Percentiles rank a stretch among this genome's conserved stretches.
phyloP scores from a whole-genome alignment of 2,329 filamentous ascomycete species.

The Verticillium albo-atrum region DNA sequence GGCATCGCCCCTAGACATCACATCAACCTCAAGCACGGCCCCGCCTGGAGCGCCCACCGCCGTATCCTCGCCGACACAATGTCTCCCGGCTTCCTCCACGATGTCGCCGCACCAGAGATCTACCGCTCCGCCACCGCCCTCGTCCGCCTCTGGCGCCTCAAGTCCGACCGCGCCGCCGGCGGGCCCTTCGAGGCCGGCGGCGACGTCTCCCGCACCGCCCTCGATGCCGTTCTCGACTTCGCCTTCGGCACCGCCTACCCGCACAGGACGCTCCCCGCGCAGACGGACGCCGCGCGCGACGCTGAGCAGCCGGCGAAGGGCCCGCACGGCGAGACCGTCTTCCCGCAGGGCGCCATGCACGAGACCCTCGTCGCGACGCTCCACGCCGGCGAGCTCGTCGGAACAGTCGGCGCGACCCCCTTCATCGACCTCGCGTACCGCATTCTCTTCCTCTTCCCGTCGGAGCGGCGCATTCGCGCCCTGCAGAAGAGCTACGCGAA shows the following conservation, averaged over 20 bases:
- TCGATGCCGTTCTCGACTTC: slow-evolving; percentile 26
- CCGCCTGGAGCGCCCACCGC: slow-evolving; percentile 24
- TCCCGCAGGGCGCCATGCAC: neutral
- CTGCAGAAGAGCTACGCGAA: slow-evolving; percentile 1
- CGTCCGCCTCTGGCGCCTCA: slow-evolving; percentile 28
- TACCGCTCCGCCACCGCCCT: slow-evolving; percentile 23
- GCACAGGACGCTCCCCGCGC: neutral
- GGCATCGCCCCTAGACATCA: slow-evolving; percentile 28
- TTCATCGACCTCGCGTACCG: slow-evolving; percentile 2
- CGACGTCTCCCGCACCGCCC: slow-evolving; percentile 21
- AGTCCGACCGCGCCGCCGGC: slow-evolving; percentile 22
- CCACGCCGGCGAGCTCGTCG: slow-evolving; percentile 3
- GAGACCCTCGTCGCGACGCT: slow-evolving; percentile 8
- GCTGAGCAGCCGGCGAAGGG: neutral
- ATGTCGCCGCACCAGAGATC: slow-evolving; percentile 26
- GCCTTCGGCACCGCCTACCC: slow-evolving; percentile 17
- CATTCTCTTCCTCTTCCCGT: slow-evolving; percentile 1
- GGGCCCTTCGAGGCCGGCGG: slow-evolving; percentile 22
- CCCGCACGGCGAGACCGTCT: neutral
- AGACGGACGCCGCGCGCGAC: neutral
- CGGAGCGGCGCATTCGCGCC: neutral
- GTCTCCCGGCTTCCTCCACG: slow-evolving; percentile 26
- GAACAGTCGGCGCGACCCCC: neutral
- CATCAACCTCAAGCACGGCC: slow-evolving; percentile 21
- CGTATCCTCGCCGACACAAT: slow-evolving; percentile 32